Evolutionary conservation across 208 protist genomes (phyloP).

Genomic region (Crithidia mellificae): DNA sequence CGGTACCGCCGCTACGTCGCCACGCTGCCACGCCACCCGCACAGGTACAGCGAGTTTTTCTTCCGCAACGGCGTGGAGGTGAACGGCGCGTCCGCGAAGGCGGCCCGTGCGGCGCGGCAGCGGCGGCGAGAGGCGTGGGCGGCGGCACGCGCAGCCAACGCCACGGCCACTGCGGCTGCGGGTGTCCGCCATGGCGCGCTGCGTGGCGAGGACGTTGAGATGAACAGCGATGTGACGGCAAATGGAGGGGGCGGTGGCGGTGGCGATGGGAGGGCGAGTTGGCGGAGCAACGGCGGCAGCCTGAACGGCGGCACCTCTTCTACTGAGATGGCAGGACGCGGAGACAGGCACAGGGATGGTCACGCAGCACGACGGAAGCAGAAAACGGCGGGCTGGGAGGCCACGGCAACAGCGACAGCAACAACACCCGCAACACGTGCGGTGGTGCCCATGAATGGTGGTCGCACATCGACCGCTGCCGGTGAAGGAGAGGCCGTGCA

Average conservation of each 20-base stretch:
- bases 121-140: conserved; percentile 18
- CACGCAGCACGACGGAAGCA: background rate
- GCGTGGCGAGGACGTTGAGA: no score
- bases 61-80: conserved; percentile 77
- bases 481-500: no score
- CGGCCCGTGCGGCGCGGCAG: conserved; percentile 19
- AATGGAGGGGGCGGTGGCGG: background rate
- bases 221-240: background rate
- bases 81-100: conserved; percentile 34
- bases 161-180: background rate
- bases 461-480: no score
- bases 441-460: background rate
- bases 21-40: conserved; percentile 31
- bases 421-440: background rate
- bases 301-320: no score
- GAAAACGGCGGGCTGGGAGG: background rate
- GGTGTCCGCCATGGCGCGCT: no score
- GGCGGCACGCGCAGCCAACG: conserved; percentile 1
- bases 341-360: background rate
- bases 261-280: background rate
- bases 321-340: background rate
- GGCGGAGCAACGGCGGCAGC: background rate
- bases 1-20: conserved; percentile 60
- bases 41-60: conserved; percentile 75
- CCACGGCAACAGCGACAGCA: background rate